These are phyloP conservation scores for Puccinia triticina DNA, from an alignment of 1,284 basidiomycete species.

Conservation along the genomic window DNA sequence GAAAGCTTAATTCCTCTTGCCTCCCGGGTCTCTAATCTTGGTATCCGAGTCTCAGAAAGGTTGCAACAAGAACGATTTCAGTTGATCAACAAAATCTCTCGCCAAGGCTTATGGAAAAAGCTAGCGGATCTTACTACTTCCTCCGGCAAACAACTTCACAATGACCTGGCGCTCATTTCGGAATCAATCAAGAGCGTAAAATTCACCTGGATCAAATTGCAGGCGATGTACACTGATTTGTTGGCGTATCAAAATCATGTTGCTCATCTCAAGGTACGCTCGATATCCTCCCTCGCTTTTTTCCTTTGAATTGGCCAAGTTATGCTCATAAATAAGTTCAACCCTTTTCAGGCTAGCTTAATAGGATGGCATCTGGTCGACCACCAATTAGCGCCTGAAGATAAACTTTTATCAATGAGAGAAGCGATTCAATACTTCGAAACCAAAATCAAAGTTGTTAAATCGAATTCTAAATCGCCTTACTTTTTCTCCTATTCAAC, in stretches of 20 bases:
- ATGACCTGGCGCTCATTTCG: conserved; percentile 54
- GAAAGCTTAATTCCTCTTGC: conserved; percentile 52
- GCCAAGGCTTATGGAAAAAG: conserved; percentile 49
- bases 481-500: too few species aligned
- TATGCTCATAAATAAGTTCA: background rate
- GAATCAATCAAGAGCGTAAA: conserved; percentile 52
- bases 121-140: conserved; percentile 41
- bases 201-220: conserved; percentile 50
- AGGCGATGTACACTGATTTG: conserved; percentile 52
- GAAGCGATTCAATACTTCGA: background rate
- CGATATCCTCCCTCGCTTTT: too few species aligned
- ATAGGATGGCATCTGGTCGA: conserved; percentile 55
- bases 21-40: conserved; percentile 52
- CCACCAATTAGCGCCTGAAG: conserved; percentile 53
- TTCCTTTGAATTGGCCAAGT: too few species aligned
- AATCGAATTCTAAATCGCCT: too few species aligned
- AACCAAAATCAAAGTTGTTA: too few species aligned
- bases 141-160: conserved; percentile 52
- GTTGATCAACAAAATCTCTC: conserved; percentile 28
- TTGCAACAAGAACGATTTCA: conserved; percentile 49
- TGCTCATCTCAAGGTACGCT: conserved; percentile 14
- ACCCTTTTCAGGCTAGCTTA: conserved; percentile 52
- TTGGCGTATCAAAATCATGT: conserved; percentile 52
- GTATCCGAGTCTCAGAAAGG: conserved; percentile 50
- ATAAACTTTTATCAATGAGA: conserved; percentile 44